A percentile compares a stretch with the other conserved stretches of the same genome.
Evolutionary conservation across 2,329 filamentous ascomycete genomes (phyloP).

Genomic region (Monosporascus ibericus): DNA sequence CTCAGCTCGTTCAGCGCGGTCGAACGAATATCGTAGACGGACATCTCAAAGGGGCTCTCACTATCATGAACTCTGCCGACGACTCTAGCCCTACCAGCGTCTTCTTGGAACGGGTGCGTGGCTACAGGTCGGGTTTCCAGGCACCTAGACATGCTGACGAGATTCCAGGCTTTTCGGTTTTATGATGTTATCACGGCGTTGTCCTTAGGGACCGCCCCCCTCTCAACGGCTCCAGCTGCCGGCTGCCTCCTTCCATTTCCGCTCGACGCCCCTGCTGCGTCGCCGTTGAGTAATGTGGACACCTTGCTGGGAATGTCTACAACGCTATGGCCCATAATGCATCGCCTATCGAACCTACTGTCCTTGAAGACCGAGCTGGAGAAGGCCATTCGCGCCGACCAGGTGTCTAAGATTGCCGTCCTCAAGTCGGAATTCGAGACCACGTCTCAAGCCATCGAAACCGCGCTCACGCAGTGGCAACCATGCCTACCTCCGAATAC

Average conservation of each 20-base stretch:
- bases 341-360: conserved; percentile 51
- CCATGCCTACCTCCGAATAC: conserved; percentile 41
- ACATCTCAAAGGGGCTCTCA: conserved; percentile 56
- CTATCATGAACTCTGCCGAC: conserved; percentile 48
- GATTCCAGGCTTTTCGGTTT: conserved; percentile 52
- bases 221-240: conserved; percentile 43
- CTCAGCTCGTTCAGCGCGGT: conserved; percentile 53
- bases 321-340: conserved; percentile 58
- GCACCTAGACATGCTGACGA: conserved; percentile 14
- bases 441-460: conserved; percentile 48
- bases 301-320: conserved; percentile 56
- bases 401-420: conserved; percentile 38
- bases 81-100: conserved; percentile 44
- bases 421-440: conserved; percentile 45
- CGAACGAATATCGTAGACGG: conserved; percentile 54
- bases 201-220: conserved; percentile 52
- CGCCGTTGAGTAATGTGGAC: conserved; percentile 48
- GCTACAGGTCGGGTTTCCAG: not conserved
- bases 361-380: conserved; percentile 47
- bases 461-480: conserved; percentile 49
- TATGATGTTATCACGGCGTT: conserved; percentile 61
- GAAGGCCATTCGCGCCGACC: conserved; percentile 34
- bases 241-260: conserved; percentile 41
- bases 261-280: conserved; percentile 36
- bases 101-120: conserved; percentile 52